Evolutionary conservation across 345 rosid genomes (phyloP), one percentile per base, ranked within the genome.

Genomic region (Odontarrhena argentea): DNA sequence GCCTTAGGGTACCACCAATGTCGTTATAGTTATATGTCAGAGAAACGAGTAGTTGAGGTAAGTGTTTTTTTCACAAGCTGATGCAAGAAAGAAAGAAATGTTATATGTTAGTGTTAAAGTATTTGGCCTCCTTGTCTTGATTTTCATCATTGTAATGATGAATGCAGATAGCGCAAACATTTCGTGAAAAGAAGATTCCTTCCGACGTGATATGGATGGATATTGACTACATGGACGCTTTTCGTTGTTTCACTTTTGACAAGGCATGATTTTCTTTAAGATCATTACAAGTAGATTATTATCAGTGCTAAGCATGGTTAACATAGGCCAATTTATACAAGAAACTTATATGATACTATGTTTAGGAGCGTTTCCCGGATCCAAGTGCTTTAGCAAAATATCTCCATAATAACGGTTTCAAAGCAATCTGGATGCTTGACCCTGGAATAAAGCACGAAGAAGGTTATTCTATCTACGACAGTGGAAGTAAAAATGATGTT

Each of bases 191-290:
- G 80, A 83, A 70, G 50, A 89, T 92, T 65, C 96, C 98, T 42
- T 70, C 89, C 73, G 98, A 92, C 67, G 96, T 81, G 61, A 77
- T 92, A 78, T 92, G 98, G 98, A 92, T 92, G 98, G 98, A 92
- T 73, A 92, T 92, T 70, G 98, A 92, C 75, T 92, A 92, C 80
- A 92, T 92, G 98, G 98, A 92, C 70, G 91, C 91, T 7, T 92
- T 89, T 74, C 86, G 98, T 48, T 92, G 96, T 86, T 92, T 92
- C 79, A 92, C 98, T 69, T 86, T 92, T 51, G 87, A 89, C 79
- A 69, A 86, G 96, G 98, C 75, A 81, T 70, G 85, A 63, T 40
- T 30, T 40, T 53, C 38, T 13, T 6, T 48, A 12, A 62, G 62
- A 15, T 34, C 45, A n/a, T n/a, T n/a, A 35, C 50, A 75, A 48